Percentiles rank a stretch among this genome's conserved stretches.
Evolutionary conservation across 768 basidiomycete species (phyloP).

Genomic region (Leucocoprinus leucothites): DNA sequence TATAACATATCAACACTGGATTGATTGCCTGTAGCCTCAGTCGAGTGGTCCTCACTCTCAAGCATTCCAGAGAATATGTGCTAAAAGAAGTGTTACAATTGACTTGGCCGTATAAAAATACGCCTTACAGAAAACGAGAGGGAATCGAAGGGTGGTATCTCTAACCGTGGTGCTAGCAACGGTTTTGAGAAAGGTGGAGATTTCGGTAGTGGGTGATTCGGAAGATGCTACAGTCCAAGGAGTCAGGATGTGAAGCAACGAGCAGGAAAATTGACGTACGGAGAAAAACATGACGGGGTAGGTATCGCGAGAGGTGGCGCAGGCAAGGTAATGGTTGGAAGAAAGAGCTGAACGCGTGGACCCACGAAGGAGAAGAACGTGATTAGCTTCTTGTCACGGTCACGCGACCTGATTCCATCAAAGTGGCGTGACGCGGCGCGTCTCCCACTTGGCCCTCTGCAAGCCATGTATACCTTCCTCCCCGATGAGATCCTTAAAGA

Average conservation of each 20-base stretch:
- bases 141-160: background rate
- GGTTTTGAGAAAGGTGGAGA: background rate
- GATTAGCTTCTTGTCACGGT: no score
- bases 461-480: constrained; percentile 3
- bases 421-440: background rate
- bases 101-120: no score
- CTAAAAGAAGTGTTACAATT: background rate
- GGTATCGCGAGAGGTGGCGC: constrained; percentile 7
- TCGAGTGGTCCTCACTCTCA: background rate
- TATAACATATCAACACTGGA: background rate
- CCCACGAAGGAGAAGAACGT: background rate
- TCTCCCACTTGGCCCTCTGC: background rate
- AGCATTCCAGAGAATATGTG: background rate
- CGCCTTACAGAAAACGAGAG: constrained; percentile 3
- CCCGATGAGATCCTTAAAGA: constrained; percentile 13
- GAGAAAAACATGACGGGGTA: background rate
- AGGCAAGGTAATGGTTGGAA: background rate
- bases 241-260: background rate
- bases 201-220: no score
- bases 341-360: constrained; percentile 1
- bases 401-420: no score
- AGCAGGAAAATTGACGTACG: background rate
- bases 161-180: constrained; percentile 1
- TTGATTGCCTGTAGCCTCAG: background rate
- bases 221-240: no score